Percentiles rank a stretch among this genome's conserved stretches.
Conservation (phyloP, 2,329 filamentous ascomycete species). For the Spiromastix sp. region DNA sequence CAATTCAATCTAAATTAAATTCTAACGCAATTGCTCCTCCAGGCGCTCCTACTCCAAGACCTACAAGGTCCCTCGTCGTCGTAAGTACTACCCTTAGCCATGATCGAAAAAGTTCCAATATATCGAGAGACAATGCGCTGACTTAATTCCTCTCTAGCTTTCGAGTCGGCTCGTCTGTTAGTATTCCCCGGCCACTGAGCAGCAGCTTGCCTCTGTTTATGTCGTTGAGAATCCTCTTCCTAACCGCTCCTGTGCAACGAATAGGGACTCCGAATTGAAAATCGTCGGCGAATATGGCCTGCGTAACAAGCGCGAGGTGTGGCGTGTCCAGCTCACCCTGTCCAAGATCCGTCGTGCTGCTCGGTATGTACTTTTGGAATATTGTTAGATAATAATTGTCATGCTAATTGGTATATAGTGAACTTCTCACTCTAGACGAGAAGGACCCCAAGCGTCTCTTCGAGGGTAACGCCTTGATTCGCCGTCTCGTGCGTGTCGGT, state of each 20-base stretch:
- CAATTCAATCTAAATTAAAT: background rate
- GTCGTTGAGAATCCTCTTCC: conserved; percentile 64
- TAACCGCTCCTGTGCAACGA: conserved; percentile 51
- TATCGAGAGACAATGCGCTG: conserved; percentile 21
- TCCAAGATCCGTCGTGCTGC: conserved; percentile 99
- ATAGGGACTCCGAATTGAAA: conserved; percentile 98
- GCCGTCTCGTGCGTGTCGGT: conserved; percentile 98
- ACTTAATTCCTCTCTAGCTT: conserved; percentile 44
- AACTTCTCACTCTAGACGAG: conserved; percentile 98
- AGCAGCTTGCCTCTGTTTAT: conserved; percentile 94
- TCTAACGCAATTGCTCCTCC: conserved; percentile 10
- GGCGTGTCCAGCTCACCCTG: conserved; percentile 97
- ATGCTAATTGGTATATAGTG: conserved; percentile 54
- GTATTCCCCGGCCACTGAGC: conserved; percentile 90
- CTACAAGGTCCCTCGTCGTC: conserved; percentile 95
- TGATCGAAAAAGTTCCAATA: background rate
- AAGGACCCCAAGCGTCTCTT: conserved; percentile 99
- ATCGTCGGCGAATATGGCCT: conserved; percentile 99
- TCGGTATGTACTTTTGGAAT: no score
- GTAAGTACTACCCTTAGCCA: conserved; percentile 34
- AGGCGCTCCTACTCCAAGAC: conserved; percentile 90
- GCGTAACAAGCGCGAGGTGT: conserved; percentile 99
- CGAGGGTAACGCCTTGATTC: conserved; percentile 99
- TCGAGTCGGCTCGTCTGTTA: conserved; percentile 99
- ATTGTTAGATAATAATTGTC: no score